Conservation (phyloP, 202 grass and related monocot genomes). For the Panicum virgatum region DNA sequence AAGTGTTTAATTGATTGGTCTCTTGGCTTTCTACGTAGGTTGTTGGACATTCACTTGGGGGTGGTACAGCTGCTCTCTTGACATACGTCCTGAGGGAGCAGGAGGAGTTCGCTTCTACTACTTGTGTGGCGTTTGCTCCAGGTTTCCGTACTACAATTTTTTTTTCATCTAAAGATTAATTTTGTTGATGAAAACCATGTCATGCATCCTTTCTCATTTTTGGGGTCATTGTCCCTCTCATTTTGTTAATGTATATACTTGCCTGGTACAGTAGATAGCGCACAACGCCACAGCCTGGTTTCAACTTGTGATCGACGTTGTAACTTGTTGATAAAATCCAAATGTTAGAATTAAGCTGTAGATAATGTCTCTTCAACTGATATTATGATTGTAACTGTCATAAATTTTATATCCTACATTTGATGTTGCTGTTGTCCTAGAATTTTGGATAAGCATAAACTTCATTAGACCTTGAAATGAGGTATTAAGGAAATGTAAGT, state of each 20-base stretch:
- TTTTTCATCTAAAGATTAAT: constrained; percentile 19
- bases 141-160: constrained; percentile 48
- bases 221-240: background rate
- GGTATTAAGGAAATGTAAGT: background rate
- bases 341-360: background rate
- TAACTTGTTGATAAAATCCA: background rate
- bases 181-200: background rate
- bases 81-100: constrained; percentile 94
- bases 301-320: background rate
- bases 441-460: background rate
- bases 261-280: background rate
- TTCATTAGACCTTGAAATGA: constrained; percentile 11
- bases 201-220: constrained; percentile 3
- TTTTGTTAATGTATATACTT: background rate
- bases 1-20: background rate
- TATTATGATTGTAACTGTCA: constrained; percentile 13
- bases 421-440: background rate
- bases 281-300: background rate
- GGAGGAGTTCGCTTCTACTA: constrained; percentile 72
- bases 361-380: background rate
- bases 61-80: constrained; percentile 91
- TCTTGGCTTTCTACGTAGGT: constrained; percentile 54
- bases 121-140: constrained; percentile 93
- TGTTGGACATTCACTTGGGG: constrained; percentile 94
- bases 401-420: constrained; percentile 3